A percentile compares a stretch with the other conserved stretches of the same genome.
Conservation (phyloP, 2,329 filamentous ascomycete genomes). For the Cladosporium sp. region DNA sequence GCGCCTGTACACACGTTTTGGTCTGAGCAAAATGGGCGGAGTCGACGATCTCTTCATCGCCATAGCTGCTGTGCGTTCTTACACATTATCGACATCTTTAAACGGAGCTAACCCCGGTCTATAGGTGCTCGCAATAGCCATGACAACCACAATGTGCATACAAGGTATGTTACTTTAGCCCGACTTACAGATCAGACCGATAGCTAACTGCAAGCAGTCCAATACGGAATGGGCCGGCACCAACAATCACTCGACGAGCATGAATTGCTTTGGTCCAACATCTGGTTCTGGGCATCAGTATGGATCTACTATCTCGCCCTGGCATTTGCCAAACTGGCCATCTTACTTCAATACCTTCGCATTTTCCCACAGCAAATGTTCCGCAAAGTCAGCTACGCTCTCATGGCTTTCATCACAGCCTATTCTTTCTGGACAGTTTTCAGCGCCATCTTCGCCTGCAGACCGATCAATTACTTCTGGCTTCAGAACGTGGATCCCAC, state of each 20-base stretch:
- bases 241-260: constrained; percentile 5
- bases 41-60: constrained; percentile 17
- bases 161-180: constrained; percentile 10
- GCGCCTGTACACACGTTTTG: constrained; percentile 20
- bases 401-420: constrained; percentile 24
- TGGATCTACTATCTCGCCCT: constrained; percentile 17
- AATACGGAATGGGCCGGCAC: constrained; percentile 19
- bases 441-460: constrained; percentile 28
- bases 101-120: background rate
- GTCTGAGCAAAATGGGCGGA: constrained; percentile 13
- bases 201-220: constrained; percentile 10
- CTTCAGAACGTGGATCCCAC: constrained; percentile 13
- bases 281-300: constrained; percentile 18
- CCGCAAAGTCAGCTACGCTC: constrained; percentile 17
- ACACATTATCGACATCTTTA: background rate
- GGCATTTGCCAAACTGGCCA: constrained; percentile 19
- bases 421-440: constrained; percentile 29
- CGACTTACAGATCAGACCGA: background rate
- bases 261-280: constrained; percentile 9
- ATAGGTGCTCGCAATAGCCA: constrained; percentile 13
- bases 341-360: constrained; percentile 21
- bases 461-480: constrained; percentile 30
- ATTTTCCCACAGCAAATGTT: constrained; percentile 18
- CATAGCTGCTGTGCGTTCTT: constrained; percentile 14
- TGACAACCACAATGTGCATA: constrained; percentile 16